These are phyloP conservation scores for Sequoiadendron giganteum DNA, from an alignment of 75 land plant genomes.

Conservation along the genomic window DNA sequence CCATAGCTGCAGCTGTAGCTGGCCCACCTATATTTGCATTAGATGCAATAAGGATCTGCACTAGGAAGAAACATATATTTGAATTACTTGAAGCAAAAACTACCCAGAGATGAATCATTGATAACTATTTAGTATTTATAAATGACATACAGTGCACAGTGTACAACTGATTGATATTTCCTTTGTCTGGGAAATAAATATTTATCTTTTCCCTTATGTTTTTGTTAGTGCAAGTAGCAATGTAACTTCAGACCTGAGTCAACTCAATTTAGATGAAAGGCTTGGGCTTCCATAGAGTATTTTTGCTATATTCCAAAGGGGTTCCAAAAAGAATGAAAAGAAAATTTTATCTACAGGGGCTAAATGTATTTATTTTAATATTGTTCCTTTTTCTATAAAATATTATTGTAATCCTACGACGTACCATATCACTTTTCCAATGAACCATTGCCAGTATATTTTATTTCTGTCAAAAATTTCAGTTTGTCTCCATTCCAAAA, in stretches of 20 bases:
- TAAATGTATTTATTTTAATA: no score
- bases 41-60: slow-evolving; percentile 45
- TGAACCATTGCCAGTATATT: no score
- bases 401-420: no score
- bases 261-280: no score
- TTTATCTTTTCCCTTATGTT: not conserved
- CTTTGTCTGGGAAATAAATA: not conserved
- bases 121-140: not conserved
- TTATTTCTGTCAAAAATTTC: no score
- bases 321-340: no score
- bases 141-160: not conserved
- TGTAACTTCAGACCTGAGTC: not conserved
- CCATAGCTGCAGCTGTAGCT: slow-evolving; percentile 57
- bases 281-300: no score
- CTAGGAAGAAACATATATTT: not conserved
- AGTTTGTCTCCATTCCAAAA: no score
- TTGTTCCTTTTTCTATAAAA: no score
- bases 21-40: slow-evolving; percentile 60
- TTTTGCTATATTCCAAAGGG: no score
- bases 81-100: not conserved
- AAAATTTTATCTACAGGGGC: no score
- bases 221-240: not conserved
- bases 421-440: no score
- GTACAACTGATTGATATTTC: not conserved
- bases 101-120: not conserved